A percentile compares a stretch with the other conserved stretches of the same genome.
Conservation (phyloP, 768 basidiomycete species). For the Pluteus cervinus region DNA sequence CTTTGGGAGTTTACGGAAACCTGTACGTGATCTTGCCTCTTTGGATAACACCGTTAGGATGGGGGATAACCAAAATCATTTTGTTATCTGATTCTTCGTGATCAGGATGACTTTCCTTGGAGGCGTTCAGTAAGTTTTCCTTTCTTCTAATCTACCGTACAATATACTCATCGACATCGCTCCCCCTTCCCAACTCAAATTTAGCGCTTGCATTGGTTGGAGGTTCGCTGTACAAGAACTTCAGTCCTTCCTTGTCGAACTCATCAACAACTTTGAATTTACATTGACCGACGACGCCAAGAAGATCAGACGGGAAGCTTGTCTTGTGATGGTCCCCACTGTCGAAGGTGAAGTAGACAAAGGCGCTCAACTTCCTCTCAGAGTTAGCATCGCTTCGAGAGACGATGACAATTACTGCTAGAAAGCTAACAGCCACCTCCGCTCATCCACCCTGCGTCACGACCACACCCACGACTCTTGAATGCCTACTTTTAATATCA, state of each 20-base stretch:
- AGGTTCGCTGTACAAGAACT: slow-evolving; percentile 42
- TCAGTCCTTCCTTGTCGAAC: slow-evolving; percentile 54
- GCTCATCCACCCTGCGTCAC: too few relatives aligned
- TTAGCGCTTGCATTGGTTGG: slow-evolving; percentile 31
- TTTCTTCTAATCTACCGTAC: background rate
- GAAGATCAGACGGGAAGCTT: too few relatives aligned
- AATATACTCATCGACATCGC: background rate
- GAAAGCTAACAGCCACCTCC: too few relatives aligned
- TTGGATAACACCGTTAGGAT: background rate
- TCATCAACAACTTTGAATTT: slow-evolving; percentile 50
- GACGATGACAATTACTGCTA: too few relatives aligned
- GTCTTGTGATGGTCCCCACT: slow-evolving; percentile 34
- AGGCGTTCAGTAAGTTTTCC: slow-evolving; percentile 21
- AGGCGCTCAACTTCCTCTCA: slow-evolving; percentile 35
- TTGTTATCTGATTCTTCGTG: too few relatives aligned
- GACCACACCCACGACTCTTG: too few relatives aligned
- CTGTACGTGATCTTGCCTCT: slow-evolving; percentile 23
- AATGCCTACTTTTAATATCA: too few relatives aligned
- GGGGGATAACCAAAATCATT: background rate
- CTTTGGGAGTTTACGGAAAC: slow-evolving; percentile 43
- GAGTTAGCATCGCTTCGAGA: too few relatives aligned
- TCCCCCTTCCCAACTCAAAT: background rate
- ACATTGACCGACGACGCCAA: slow-evolving; percentile 28
- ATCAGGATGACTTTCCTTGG: slow-evolving; percentile 25
- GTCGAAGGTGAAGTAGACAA: slow-evolving; percentile 36